Percentiles rank a stretch among this genome's conserved stretches.
Conservation (phyloP, 2,329 filamentous ascomycete species). For the Beauveria sp. region DNA sequence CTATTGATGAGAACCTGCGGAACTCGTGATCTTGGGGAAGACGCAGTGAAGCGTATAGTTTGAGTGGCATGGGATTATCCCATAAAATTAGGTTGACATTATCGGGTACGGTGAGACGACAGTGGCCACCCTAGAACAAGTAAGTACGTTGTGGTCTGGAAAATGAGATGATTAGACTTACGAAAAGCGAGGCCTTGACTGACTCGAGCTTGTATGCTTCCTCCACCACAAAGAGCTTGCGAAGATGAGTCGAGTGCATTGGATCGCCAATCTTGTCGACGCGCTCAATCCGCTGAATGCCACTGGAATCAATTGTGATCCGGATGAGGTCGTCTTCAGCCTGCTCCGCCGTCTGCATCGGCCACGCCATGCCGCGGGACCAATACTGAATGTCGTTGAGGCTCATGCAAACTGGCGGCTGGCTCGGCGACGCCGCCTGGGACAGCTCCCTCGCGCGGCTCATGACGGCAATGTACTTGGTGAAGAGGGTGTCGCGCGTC, state of each 20-base stretch:
- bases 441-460: not conserved
- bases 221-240: not conserved
- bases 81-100: not conserved
- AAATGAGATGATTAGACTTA: not conserved
- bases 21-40: not conserved
- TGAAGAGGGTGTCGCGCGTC: not conserved
- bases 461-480: constrained; percentile 7
- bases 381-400: constrained; percentile 2
- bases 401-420: not conserved
- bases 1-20: not conserved
- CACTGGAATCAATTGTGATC: constrained; percentile 3
- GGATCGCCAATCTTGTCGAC: not conserved
- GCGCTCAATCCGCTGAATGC: constrained; percentile 5
- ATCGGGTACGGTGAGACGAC: not conserved
- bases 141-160: not conserved
- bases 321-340: not conserved
- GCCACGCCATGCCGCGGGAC: constrained; percentile 2
- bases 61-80: not conserved
- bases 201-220: not conserved
- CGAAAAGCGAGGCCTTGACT: not conserved
- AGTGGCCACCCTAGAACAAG: not conserved
- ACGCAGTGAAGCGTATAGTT: not conserved
- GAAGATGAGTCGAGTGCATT: not conserved
- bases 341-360: not conserved
- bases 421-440: not conserved